A percentile compares a stretch with the other conserved stretches of the same genome.
These are phyloP conservation scores for Lichtheimia hyalospora DNA, from an alignment of 371 early-diverging fungal genomes.

Conservation along the genomic window DNA sequence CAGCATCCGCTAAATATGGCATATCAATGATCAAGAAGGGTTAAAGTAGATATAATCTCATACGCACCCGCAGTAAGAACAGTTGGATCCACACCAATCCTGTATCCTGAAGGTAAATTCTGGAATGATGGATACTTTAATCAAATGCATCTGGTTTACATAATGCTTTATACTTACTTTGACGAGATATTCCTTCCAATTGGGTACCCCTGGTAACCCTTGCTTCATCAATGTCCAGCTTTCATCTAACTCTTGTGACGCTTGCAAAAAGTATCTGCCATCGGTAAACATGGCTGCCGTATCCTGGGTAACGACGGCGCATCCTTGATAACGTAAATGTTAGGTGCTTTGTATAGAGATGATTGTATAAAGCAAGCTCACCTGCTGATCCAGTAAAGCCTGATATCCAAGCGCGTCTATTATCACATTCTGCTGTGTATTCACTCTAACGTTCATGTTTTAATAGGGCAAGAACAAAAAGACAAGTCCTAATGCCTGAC, in stretches of 20 bases:
- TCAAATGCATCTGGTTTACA: no score
- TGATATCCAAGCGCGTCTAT: conserved; percentile 90
- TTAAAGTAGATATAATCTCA: conserved; percentile 13
- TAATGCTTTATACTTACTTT: conserved; percentile 37
- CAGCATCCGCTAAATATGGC: conserved; percentile 55
- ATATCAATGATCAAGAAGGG: not conserved
- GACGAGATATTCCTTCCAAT: conserved; percentile 85
- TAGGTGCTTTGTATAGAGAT: conserved; percentile 1
- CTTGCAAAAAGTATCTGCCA: conserved; percentile 98
- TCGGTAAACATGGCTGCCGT: conserved; percentile 76
- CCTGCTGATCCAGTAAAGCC: conserved; percentile 98
- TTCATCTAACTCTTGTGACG: conserved; percentile 85
- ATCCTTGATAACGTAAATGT: conserved; percentile 36
- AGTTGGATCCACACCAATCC: conserved; percentile 87
- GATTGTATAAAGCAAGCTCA: conserved; percentile 6
- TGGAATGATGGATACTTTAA: conserved; percentile 10
- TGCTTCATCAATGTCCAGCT: conserved; percentile 94
- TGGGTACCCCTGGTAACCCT: conserved; percentile 85
- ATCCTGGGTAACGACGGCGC: conserved; percentile 73
- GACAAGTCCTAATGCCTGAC: conserved; percentile 31
- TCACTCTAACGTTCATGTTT: conserved; percentile 72
- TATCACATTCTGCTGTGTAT: conserved; percentile 93
- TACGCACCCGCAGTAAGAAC: conserved; percentile 67
- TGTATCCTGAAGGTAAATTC: conserved; percentile 64
- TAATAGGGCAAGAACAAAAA: not conserved